phyloP scores from a whole-genome alignment of 2,329 filamentous ascomycete species.

The Kalaharituber pfeilii region DNA sequence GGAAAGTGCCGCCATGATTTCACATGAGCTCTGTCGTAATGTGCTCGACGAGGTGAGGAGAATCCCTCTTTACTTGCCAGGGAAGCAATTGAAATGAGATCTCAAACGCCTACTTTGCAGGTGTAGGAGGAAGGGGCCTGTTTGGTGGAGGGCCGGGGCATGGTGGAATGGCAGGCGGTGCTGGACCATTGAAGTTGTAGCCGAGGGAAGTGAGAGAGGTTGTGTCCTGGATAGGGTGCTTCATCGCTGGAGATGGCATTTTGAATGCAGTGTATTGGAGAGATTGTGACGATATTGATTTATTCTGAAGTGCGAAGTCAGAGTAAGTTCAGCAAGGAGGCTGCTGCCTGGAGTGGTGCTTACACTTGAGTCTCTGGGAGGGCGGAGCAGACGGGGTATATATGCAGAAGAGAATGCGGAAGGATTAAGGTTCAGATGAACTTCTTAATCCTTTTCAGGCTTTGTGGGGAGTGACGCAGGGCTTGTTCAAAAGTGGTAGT shows the following conservation, averaged over 20 bases:
- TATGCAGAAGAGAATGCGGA: neutral
- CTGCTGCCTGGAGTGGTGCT: too few species aligned
- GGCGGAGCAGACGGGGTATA: neutral
- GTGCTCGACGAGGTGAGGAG: neutral
- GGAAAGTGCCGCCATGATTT: neutral
- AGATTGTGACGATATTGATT: too few species aligned
- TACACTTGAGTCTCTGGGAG: too few species aligned
- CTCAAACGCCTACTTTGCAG: constrained; percentile 7
- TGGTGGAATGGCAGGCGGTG: constrained; percentile 19
- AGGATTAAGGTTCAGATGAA: neutral
- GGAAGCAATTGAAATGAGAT: neutral
- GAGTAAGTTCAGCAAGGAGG: too few species aligned
- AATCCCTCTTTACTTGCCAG: neutral
- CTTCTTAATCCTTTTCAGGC: neutral
- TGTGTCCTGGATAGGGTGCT: constrained; percentile 21
- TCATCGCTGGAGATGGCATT: constrained; percentile 19
- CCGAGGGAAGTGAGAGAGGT: constrained; percentile 21
- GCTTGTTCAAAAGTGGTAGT: too few species aligned
- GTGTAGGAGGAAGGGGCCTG: constrained; percentile 23
- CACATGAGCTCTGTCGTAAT: neutral
- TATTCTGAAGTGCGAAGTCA: too few species aligned
- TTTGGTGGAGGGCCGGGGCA: constrained; percentile 23
- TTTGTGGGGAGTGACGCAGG: constrained; percentile 3
- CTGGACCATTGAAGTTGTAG: constrained; percentile 23
- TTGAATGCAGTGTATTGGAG: constrained; percentile 7